Evolutionary conservation across 2,329 filamentous ascomycete species (phyloP).

Genomic region (Apiospora marii): DNA sequence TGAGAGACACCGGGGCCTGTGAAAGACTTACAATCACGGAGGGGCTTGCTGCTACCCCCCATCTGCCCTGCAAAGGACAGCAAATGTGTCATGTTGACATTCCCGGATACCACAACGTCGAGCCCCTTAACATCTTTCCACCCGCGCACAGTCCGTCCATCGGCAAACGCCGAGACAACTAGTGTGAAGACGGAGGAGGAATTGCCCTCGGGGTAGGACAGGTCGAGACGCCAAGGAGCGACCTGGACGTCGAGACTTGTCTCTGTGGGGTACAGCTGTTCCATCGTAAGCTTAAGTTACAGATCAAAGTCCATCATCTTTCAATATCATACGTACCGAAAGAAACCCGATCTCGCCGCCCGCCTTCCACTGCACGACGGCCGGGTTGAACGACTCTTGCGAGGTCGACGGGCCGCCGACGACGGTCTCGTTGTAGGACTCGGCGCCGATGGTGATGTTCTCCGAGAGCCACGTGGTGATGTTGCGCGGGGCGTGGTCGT

Average conservation of each 20-base stretch:
- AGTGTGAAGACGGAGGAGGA: constrained; percentile 58
- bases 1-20: background rate
- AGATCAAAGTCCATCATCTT: no score
- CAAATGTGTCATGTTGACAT: constrained; percentile 48
- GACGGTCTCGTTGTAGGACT: constrained; percentile 63
- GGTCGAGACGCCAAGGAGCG: constrained; percentile 50
- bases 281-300: constrained; percentile 20
- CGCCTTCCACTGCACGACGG: constrained; percentile 65
- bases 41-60: constrained; percentile 42
- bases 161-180: constrained; percentile 55
- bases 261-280: constrained; percentile 49
- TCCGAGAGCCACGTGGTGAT: constrained; percentile 65
- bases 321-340: constrained; percentile 32
- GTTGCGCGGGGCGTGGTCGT: constrained; percentile 63
- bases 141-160: constrained; percentile 50
- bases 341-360: constrained; percentile 46
- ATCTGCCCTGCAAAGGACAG: constrained; percentile 52
- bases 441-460: constrained; percentile 66
- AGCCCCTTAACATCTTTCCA: constrained; percentile 60
- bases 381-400: constrained; percentile 63
- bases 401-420: constrained; percentile 63
- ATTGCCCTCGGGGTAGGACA: constrained; percentile 63
- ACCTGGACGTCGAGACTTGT: constrained; percentile 50
- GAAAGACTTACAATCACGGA: constrained; percentile 42
- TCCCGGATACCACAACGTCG: constrained; percentile 53